Conservation (phyloP, 2,329 filamentous ascomycete genomes). For the Hymenoscyphus scutula region DNA sequence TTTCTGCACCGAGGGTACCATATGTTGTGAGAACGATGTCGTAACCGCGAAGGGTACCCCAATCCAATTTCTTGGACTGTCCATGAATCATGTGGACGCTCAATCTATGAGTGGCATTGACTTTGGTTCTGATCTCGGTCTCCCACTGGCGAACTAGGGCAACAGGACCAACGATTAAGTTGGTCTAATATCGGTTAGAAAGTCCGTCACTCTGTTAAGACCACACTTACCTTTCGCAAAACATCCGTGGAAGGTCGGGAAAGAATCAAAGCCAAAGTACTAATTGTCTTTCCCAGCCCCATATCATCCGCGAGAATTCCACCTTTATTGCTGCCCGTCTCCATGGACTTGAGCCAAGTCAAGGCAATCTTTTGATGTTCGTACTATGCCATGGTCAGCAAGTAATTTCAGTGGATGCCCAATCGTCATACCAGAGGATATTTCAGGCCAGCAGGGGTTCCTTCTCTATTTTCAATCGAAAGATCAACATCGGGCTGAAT, state of each 20-base stretch:
- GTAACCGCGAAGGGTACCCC: conserved; percentile 58
- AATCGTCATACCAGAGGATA: conserved; percentile 49
- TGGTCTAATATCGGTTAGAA: conserved; percentile 53
- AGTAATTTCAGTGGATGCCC: neutral
- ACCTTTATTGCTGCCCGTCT: conserved; percentile 68
- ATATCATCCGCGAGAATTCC: conserved; percentile 77
- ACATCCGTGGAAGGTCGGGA: conserved; percentile 54
- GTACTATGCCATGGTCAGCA: conserved; percentile 45
- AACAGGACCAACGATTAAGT: conserved; percentile 78
- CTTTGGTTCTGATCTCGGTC: conserved; percentile 70
- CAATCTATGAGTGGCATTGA: conserved; percentile 58
- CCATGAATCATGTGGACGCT: conserved; percentile 70
- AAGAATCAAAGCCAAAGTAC: conserved; percentile 67
- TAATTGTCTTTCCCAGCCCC: conserved; percentile 83
- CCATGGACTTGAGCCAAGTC: conserved; percentile 73
- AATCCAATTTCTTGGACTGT: conserved; percentile 53
- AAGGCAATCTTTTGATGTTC: conserved; percentile 79
- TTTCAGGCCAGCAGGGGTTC: conserved; percentile 67
- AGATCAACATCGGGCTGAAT: conserved; percentile 71
- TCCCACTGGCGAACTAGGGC: conserved; percentile 83
- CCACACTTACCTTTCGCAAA: conserved; percentile 35
- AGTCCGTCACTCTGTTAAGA: neutral
- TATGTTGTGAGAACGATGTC: conserved; percentile 81
- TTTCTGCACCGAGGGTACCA: conserved; percentile 66
- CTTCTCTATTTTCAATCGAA: conserved; percentile 58